Base-by-base conservation (phyloP, 306 rosid genomes). In the Cucurbita pepo region DNA sequence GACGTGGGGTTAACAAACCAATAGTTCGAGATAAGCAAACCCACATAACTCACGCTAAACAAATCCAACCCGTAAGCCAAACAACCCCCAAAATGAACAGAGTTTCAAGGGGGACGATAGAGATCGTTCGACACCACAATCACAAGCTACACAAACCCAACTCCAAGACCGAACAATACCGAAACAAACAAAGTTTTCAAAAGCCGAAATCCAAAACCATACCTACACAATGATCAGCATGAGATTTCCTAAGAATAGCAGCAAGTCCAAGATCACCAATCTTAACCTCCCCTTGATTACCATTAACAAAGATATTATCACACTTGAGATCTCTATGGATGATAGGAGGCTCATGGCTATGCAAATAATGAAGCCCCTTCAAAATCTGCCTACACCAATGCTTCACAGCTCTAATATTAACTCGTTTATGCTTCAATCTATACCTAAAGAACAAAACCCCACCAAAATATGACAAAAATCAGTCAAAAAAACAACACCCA, bases 221-320 rank as follows among this genome's bases (percentile, higher is more conserved):
- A 93, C 98, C 98, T 57, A 93, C 98, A 79, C 98, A 93, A 78
- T 85, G 91, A 80, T 88, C 96, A 71, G 96, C 96, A 59, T 88
- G 97, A 3, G 98, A 93, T 82, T 93, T 93, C 60, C 90, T 79
- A 6, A 90, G 92, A 76, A 90, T 80, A n/a, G 98, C 96, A 5
- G 98, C 98, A n/a, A 93, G 82, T 72, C 98, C 98, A 72, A 93
- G 98, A 82, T 90, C 98, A 45, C 98, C 98, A 71, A 93, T 93
- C 86, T 93, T 93, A 62, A 93, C 98, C 80, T 93, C 96, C 74
- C 98, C 98, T 83, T 88, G 97, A 79, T 93, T 87, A 21, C 98
- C 98, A 88, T 93, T 93, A 25, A 90, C 83, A 79, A 93, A 90
- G 77, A 93, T 90, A 75, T 93, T 93, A 75, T 93, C 98, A 80